Conservation (phyloP, 495 filamentous ascomycete species). For the Chaetomium cochliodes region DNA sequence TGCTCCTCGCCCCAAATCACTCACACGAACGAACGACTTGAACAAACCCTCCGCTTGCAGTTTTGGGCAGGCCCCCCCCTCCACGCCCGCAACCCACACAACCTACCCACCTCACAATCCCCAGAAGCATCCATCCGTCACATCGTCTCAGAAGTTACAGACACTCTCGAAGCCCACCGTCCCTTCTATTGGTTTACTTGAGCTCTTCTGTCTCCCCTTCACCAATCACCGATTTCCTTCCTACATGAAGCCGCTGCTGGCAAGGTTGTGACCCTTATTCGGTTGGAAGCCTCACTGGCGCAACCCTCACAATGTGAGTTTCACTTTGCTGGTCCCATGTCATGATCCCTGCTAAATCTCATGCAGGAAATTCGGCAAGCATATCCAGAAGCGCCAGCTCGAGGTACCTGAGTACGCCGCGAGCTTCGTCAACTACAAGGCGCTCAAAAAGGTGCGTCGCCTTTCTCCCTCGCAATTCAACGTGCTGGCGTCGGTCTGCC, state of each 20-base stretch:
- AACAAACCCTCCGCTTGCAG: neutral
- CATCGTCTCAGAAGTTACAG: neutral
- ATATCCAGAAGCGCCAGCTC: conserved; percentile 97
- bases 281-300: conserved; percentile 13
- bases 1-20: neutral
- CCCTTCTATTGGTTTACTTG: conserved; percentile 7
- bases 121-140: neutral
- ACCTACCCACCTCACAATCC: neutral
- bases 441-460: conserved; percentile 82
- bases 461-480: neutral
- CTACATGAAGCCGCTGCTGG: conserved; percentile 15
- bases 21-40: neutral
- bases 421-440: conserved; percentile 99
- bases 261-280: conserved; percentile 6
- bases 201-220: neutral
- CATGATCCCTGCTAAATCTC: neutral
- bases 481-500: conserved; percentile 19
- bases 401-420: conserved; percentile 99
- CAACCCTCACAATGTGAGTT: conserved; percentile 17
- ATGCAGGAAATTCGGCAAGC: conserved; percentile 97
- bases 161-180: conserved; percentile 2
- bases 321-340: neutral
- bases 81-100: neutral
- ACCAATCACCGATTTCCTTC: conserved; percentile 10
- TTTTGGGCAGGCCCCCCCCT: neutral